A percentile compares a stretch with the other conserved stretches of the same genome.
Conservation (phyloP, 768 basidiomycete genomes). For the Russula ochroleuca region DNA sequence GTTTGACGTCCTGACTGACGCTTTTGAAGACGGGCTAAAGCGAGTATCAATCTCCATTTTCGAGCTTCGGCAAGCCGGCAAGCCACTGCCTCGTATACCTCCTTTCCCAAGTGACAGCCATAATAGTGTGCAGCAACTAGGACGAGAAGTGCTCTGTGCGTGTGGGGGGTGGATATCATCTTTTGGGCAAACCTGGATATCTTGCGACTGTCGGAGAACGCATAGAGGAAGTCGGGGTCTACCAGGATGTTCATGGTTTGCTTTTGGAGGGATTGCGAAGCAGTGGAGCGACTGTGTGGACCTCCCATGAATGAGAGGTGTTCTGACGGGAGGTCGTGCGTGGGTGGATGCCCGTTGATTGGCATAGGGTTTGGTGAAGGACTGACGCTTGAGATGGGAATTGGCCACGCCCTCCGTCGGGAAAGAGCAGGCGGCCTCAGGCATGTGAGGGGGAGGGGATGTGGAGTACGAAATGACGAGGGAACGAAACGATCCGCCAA, state of each 20-base stretch:
- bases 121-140: slow-evolving; percentile 47
- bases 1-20: slow-evolving; percentile 48
- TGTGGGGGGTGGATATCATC: slow-evolving; percentile 26
- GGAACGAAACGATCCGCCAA: slow-evolving; percentile 31
- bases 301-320: slow-evolving; percentile 1
- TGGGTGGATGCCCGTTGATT: neutral
- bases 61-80: slow-evolving; percentile 44
- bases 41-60: slow-evolving; percentile 50
- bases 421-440: slow-evolving; percentile 17
- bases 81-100: slow-evolving; percentile 55
- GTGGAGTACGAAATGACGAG: slow-evolving; percentile 25
- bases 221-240: neutral
- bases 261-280: neutral
- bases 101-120: slow-evolving; percentile 48
- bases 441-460: slow-evolving; percentile 29
- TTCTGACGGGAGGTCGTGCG: slow-evolving; percentile 2
- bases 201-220: slow-evolving; percentile 24
- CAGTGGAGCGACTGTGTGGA: neutral
- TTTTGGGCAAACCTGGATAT: slow-evolving; percentile 17
- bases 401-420: slow-evolving; percentile 8
- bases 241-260: neutral
- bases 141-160: slow-evolving; percentile 42
- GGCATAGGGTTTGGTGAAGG: neutral
- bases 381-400: neutral
- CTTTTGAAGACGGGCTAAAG: slow-evolving; percentile 47